Evolutionary conservation across 192 early-diverging fungal species (phyloP).

Genomic region (Funneliformis geosporum): DNA sequence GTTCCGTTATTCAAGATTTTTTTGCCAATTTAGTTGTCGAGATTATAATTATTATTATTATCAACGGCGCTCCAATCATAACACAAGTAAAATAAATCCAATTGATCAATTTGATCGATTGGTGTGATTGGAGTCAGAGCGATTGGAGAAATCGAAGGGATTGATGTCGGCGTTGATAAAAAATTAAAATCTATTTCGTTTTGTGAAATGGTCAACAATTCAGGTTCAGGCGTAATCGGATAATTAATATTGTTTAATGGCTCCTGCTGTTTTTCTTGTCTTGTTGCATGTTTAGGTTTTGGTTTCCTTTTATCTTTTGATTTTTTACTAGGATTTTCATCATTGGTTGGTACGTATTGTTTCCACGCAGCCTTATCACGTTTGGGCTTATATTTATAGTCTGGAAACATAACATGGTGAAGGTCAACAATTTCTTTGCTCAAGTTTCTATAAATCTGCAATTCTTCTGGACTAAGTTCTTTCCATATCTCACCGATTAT

Average conservation of each 20-base stretch:
- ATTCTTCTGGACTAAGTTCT: neutral
- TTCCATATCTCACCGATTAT: neutral
- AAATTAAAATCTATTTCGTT: too few species aligned
- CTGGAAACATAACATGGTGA: neutral
- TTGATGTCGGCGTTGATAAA: too few species aligned
- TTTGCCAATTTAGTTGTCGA: too few species aligned
- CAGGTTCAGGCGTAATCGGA: too few species aligned
- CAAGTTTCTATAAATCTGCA: neutral
- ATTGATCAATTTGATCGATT: too few species aligned
- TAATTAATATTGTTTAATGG: neutral
- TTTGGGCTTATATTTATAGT: constrained; percentile 11
- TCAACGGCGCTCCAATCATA: too few species aligned
- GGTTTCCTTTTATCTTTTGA: neutral
- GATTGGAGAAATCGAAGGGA: too few species aligned
- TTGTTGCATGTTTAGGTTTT: too few species aligned
- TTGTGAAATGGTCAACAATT: too few species aligned
- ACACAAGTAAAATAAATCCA: too few species aligned
- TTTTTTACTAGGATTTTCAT: neutral
- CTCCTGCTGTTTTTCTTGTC: neutral
- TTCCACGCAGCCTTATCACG: neutral
- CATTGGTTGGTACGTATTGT: neutral
- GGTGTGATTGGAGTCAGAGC: too few species aligned
- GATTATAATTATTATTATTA: too few species aligned
- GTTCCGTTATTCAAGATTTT: neutral
- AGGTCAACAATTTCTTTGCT: neutral